Evolutionary conservation across 2,329 filamentous ascomycete species (phyloP), one percentile per base, ranked within the genome.

Genomic region (Leptographium procerum): DNA sequence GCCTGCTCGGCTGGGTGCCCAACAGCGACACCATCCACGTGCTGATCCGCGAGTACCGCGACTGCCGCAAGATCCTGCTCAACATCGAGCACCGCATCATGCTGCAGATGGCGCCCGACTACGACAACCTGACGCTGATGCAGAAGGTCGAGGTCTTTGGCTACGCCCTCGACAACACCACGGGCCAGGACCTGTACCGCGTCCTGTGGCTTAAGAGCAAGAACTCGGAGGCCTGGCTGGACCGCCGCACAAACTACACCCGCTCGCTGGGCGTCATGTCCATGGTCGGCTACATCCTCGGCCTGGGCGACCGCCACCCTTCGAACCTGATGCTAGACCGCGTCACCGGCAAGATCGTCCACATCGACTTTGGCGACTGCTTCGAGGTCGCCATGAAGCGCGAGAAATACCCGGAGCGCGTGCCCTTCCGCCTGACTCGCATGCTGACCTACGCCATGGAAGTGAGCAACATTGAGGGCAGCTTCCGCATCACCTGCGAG

Each of bases 371-470:
- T 67, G 95, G 94, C 66, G 94, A 99, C 75, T 99, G 94, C 71
- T 99, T 99, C 75, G 94, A 99, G 72, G 90, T 99, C 57, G 94
- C 95, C 29, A 99, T 96, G 91, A 95, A 99, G 75, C 88, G 95
- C 65, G 95, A 99, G 73, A 99, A 99, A 72, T 99, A 96, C 69
- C 94, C 94, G 0, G 94, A 99, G 73, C 81, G 92, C 56, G 94
- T 99, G 60, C 95, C 94, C 0, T 99, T 99, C 88, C 87, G 95
- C 59, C 79, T 99, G 53, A 99, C 94, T 2, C 84, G 94, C 65
- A 99, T 99, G 94, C 83, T 99, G 73, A 99, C 95, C 0, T 99
- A 96, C 69, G 95, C 95, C 26, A 99, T 99, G 94, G 94, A 99
- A 75, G 94, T 99, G 58, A 96, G 91, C 80, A 99, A 99, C 69